Conservation (phyloP, 352 stramenopile genomes). For the Blastocystis sp. region DNA sequence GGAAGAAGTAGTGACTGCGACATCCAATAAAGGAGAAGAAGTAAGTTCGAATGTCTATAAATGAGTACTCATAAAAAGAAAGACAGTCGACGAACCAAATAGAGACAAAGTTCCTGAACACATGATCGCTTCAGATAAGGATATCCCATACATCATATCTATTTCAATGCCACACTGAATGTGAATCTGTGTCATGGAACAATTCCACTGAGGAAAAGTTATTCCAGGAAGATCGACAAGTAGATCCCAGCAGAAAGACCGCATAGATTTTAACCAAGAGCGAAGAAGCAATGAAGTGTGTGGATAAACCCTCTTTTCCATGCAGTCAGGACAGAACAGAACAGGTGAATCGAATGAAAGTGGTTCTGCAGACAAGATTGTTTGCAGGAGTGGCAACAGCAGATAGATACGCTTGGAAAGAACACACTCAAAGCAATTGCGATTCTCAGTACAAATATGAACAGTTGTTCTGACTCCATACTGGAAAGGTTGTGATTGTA, state of each 20-base stretch:
- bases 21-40: neutral
- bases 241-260: neutral
- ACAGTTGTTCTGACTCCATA: too few species aligned
- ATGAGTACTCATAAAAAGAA: neutral
- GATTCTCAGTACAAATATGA: too few species aligned
- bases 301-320: neutral
- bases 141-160: neutral
- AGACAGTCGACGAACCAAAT: neutral
- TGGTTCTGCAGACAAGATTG: neutral
- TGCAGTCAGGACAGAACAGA: neutral
- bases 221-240: neutral
- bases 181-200: neutral
- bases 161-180: neutral
- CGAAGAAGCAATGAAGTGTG: neutral
- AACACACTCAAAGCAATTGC: neutral
- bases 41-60: neutral
- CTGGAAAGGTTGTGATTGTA: too few species aligned
- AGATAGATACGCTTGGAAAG: neutral
- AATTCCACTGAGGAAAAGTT: neutral
- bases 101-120: neutral
- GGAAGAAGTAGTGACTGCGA: neutral
- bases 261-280: neutral
- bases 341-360: neutral
- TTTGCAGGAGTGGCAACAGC: neutral
- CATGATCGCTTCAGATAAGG: neutral